Evolutionary conservation across 257 asterid genomes (phyloP), one percentile per base, ranked within the genome.

Genomic region (Ophiorrhiza pumila): DNA sequence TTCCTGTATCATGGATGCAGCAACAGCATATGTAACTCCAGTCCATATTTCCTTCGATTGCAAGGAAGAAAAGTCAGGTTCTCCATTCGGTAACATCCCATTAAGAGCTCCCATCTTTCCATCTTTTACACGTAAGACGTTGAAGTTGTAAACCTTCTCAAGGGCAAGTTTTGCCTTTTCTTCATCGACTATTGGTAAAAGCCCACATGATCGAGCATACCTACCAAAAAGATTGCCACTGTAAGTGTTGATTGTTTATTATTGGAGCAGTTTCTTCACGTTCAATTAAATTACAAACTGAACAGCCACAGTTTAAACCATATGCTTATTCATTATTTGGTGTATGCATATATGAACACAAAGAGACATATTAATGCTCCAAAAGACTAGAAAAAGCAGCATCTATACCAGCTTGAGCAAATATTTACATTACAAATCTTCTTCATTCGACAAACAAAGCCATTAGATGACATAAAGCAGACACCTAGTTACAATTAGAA

Each of bases 21-120:
- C 96, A 75, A 95, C 87, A 75, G 95, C 95, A 75, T 95, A 95
- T 8, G 99, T 95, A 63, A 90, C 82, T 66, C 99, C 99, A 61
- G 86, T 80, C 99, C 99, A 95, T 71, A 95, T 84, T 83, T 95
- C 99, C 83, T 97, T 90, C 0, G 99, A 92, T 78, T 95, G 99
- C 94, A 92, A 43, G 39, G 86, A 80, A 25, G 87, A 85, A 82
- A 76, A 66, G 72, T 95, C 99, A 2, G 86, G 89, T 79, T 92
- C 89, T 45, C 99, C 99, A 75, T 71, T 90, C 7, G 98, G 98
- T 29, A 84, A 84, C 98, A 95, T 95, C 58, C 99, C 99, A 55
- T 95, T 95, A 46, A 84, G 86, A 61, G 99, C 99, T 60, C 99
- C 99, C 69, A 77, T 70, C 77, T 68, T 85, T 79, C 99, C 99